Percentiles rank a stretch among this genome's conserved stretches.
Conservation (phyloP, 129 eudicot species). For the Lactuca sativa region DNA sequence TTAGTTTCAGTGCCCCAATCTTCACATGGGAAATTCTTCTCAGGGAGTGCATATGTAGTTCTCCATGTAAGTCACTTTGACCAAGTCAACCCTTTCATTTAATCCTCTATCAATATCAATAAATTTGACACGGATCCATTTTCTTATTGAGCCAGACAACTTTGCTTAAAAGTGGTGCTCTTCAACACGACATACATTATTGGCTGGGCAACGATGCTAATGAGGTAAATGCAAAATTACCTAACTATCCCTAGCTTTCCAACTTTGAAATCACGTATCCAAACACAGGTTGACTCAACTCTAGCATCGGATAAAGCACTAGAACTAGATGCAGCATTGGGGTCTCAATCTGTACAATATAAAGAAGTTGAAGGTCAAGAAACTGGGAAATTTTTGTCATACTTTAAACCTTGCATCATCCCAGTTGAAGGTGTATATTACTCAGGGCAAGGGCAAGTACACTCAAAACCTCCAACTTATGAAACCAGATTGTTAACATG, state of each 20-base stretch:
- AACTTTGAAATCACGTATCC: background rate
- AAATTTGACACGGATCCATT: conserved; percentile 20
- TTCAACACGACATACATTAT: conserved; percentile 67
- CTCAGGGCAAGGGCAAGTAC: conserved; percentile 47
- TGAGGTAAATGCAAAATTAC: conserved; percentile 40
- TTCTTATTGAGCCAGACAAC: conserved; percentile 47
- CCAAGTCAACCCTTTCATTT: conserved; percentile 17
- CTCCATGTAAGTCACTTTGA: conserved; percentile 44
- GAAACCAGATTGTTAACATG: conserved; percentile 61
- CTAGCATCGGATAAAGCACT: conserved; percentile 68
- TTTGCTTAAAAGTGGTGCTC: conserved; percentile 51
- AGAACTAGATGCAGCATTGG: conserved; percentile 75
- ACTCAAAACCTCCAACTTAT: conserved; percentile 40
- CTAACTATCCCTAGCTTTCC: background rate
- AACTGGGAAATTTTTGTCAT: conserved; percentile 80
- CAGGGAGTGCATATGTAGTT: conserved; percentile 63
- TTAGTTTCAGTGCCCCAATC: conserved; percentile 62
- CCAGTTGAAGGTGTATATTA: conserved; percentile 73
- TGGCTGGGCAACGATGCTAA: conserved; percentile 73
- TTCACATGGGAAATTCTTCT: conserved; percentile 60
- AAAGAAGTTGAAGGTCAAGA: conserved; percentile 93
- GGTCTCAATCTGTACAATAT: conserved; percentile 81
- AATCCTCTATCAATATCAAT: conserved; percentile 1
- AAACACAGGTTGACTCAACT: conserved; percentile 44
- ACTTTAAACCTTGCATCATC: conserved; percentile 85